Conservation (phyloP, 2,329 filamentous ascomycete genomes). For the Lachnellula suecica region DNA sequence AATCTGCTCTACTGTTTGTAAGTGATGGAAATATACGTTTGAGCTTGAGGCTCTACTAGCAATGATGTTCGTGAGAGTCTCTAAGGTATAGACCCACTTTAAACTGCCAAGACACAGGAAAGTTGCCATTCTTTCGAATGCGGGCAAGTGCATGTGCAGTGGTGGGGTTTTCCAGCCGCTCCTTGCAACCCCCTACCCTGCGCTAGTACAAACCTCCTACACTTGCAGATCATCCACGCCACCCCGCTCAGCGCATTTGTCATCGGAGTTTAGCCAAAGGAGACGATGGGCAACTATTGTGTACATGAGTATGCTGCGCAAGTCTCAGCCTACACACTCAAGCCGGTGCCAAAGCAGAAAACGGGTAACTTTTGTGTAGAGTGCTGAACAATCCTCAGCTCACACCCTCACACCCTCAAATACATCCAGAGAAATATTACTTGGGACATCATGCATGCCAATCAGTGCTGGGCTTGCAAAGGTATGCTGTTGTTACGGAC, state of each 20-base stretch:
- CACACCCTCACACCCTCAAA: constrained; percentile 11
- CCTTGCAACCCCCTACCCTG: no score
- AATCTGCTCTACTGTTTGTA: constrained; percentile 10
- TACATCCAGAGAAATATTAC: constrained; percentile 3
- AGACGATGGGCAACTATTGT: background rate
- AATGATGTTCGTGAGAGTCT: no score
- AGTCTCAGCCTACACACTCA: constrained; percentile 11
- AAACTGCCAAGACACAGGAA: constrained; percentile 17
- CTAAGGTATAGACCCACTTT: constrained; percentile 12
- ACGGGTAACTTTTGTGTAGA: background rate
- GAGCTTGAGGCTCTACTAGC: no score
- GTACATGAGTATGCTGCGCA: constrained; percentile 2
- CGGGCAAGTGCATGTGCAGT: no score
- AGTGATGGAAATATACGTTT: constrained; percentile 4
- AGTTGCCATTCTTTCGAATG: constrained; percentile 16
- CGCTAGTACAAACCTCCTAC: no score
- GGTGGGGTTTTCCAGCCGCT: no score
- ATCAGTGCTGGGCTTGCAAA: constrained; percentile 25
- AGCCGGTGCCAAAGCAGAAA: background rate
- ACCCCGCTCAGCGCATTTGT: constrained; percentile 10
- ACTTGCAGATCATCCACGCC: no score
- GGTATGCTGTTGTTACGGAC: constrained; percentile 14
- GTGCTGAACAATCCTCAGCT: constrained; percentile 11
- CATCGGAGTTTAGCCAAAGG: constrained; percentile 1
- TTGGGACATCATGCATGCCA: constrained; percentile 18